Percentiles rank a stretch among this genome's conserved stretches.
Evolutionary conservation across 2,329 filamentous ascomycete species (phyloP).

Genomic region (Phoma herbarum): DNA sequence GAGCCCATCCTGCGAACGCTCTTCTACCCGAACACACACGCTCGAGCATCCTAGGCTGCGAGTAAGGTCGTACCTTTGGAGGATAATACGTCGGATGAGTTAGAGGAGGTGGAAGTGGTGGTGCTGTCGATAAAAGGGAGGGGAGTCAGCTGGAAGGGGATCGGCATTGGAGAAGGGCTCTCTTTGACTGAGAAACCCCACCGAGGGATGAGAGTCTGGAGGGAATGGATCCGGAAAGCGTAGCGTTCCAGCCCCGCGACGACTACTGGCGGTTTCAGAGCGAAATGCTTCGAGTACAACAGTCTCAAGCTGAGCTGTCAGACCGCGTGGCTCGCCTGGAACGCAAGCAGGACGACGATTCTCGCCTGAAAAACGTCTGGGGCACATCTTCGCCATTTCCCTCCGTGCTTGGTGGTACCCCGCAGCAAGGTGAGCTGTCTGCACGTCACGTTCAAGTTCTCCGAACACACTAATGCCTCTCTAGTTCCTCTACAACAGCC

Average conservation of each 20-base stretch:
- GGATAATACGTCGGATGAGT: constrained; percentile 8
- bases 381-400: constrained; percentile 85
- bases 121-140: constrained; percentile 23
- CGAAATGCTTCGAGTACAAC: constrained; percentile 68
- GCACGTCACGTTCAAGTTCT: not conserved
- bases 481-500: constrained; percentile 81
- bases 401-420: constrained; percentile 80
- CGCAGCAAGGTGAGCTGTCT: constrained; percentile 78
- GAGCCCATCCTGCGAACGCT: not conserved
- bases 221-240: constrained; percentile 69
- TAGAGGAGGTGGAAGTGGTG: constrained; percentile 19
- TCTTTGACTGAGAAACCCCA: constrained; percentile 32
- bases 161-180: constrained; percentile 25
- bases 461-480: constrained; percentile 25
- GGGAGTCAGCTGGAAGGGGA: constrained; percentile 24
- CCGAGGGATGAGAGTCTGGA: constrained; percentile 44
- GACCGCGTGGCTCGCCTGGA: constrained; percentile 70
- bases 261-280: constrained; percentile 71
- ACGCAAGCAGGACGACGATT: constrained; percentile 69
- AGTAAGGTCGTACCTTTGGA: not conserved
- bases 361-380: constrained; percentile 84
- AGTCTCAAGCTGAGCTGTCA: constrained; percentile 67
- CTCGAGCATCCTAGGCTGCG: not conserved
- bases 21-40: not conserved
- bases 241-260: constrained; percentile 69